These are phyloP conservation scores for Phanerodontia chrysosporium DNA, from an alignment of 768 basidiomycete species.

Conservation along the genomic window DNA sequence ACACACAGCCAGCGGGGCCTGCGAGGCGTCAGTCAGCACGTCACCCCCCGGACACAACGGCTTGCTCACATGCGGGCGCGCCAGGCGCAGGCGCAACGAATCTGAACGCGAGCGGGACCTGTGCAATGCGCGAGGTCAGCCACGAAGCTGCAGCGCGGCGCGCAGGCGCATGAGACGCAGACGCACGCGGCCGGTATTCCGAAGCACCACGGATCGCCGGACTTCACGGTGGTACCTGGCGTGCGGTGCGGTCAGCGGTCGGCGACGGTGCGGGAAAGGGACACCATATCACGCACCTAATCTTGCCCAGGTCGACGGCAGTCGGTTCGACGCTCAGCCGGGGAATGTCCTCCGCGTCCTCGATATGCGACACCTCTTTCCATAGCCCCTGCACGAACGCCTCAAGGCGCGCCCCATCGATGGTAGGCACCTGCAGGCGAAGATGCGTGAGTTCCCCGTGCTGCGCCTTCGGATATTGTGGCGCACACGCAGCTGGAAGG, in stretches of 20 bases:
- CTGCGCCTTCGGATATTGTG: background rate
- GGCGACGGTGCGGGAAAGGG: too few species aligned
- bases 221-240: background rate
- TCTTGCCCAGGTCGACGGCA: slow-evolving; percentile 51
- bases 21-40: too few species aligned
- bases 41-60: too few species aligned
- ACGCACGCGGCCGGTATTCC: slow-evolving; percentile 2
- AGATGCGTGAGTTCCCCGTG: too few species aligned
- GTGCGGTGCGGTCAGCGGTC: background rate
- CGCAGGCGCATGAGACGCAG: background rate
- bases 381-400: slow-evolving; percentile 37
- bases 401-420: slow-evolving; percentile 36
- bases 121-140: background rate
- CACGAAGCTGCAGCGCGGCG: background rate
- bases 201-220: background rate
- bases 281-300: slow-evolving; percentile 41
- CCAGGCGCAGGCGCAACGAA: slow-evolving; percentile 51
- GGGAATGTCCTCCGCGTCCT: slow-evolving; percentile 40
- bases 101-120: slow-evolving; percentile 65
- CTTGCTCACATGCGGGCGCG: slow-evolving; percentile 45
- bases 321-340: slow-evolving; percentile 44
- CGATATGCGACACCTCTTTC: slow-evolving; percentile 42
- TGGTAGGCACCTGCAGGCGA: slow-evolving; percentile 38
- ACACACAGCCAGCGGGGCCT: slow-evolving; percentile 63
- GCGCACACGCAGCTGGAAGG: slow-evolving; percentile 57